A percentile compares a stretch with the other conserved stretches of the same genome.
Evolutionary conservation across 1,139 yeast species (phyloP).

Genomic region (Casaregolazyma suthepensis): DNA sequence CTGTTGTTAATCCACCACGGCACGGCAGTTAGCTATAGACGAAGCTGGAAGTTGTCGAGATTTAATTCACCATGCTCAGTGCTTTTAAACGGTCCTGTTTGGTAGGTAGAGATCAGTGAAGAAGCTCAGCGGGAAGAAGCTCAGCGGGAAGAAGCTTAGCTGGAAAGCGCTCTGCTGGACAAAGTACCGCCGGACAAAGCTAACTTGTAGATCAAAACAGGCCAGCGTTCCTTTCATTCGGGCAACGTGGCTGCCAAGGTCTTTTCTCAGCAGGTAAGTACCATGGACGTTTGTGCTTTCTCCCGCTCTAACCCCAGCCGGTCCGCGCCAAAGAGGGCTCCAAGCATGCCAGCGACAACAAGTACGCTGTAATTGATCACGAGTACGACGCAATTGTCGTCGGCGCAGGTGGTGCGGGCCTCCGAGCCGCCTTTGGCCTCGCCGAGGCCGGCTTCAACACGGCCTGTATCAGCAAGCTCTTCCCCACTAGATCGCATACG

Average conservation of each 20-base stretch:
- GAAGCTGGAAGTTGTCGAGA: background rate
- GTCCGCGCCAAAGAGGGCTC: constrained; percentile 36
- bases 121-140: no score
- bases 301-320: constrained; percentile 12
- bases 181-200: no score
- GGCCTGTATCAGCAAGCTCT: constrained; percentile 93
- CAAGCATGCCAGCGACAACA: constrained; percentile 40
- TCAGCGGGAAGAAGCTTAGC: no score
- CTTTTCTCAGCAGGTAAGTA: constrained; percentile 24
- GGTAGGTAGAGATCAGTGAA: constrained; percentile 16
- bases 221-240: constrained; percentile 25
- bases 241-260: constrained; percentile 24
- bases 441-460: constrained; percentile 97
- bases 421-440: constrained; percentile 96
- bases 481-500: constrained; percentile 98
- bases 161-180: no score
- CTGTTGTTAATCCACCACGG: background rate
- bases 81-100: constrained; percentile 23
- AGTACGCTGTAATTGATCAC: constrained; percentile 87
- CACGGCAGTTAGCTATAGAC: background rate
- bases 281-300: background rate
- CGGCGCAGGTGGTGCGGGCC: constrained; percentile 99
- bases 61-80: constrained; percentile 19
- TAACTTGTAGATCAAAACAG: constrained; percentile 3
- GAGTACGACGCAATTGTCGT: constrained; percentile 97